These are phyloP conservation scores for Naematelia aurantialba DNA, from an alignment of 768 basidiomycete genomes.

Conservation along the genomic window DNA sequence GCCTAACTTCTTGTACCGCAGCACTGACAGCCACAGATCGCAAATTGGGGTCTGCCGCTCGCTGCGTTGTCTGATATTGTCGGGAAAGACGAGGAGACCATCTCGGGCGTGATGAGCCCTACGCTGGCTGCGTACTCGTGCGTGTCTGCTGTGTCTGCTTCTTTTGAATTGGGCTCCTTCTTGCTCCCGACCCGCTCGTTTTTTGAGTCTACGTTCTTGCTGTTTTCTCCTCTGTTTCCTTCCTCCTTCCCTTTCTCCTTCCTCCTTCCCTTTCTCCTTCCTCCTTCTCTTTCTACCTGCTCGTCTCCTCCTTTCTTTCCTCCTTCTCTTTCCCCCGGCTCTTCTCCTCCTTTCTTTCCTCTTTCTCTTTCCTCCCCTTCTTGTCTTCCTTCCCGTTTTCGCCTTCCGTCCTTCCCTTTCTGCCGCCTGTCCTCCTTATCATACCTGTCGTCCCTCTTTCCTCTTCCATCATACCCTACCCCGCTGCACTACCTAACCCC, in stretches of 20 bases:
- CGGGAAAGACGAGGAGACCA: constrained; percentile 87
- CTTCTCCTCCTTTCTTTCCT: no score
- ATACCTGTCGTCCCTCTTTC: not conserved
- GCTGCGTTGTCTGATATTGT: constrained; percentile 84
- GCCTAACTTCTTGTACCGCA: no score
- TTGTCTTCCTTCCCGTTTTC: not conserved
- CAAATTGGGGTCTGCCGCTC: constrained; percentile 96
- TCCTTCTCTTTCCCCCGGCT: no score
- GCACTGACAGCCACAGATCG: constrained; percentile 60
- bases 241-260: not conserved
- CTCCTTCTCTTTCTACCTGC: not conserved
- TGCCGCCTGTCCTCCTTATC: no score
- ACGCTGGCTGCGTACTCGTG: constrained; percentile 89
- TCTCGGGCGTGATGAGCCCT: constrained; percentile 94
- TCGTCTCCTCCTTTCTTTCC: constrained; percentile 2
- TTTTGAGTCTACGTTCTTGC: not conserved
- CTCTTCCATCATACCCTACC: not conserved
- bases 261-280: not conserved
- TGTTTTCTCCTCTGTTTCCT: no score
- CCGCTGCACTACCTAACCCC: not conserved
- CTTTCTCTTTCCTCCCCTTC: not conserved
- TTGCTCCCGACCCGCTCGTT: not conserved
- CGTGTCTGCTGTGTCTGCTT: no score
- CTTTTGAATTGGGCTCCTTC: no score
- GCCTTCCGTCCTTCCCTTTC: no score